Evolutionary conservation across 257 asterid genomes (phyloP).

Genomic region (Euphrasia confusa): DNA sequence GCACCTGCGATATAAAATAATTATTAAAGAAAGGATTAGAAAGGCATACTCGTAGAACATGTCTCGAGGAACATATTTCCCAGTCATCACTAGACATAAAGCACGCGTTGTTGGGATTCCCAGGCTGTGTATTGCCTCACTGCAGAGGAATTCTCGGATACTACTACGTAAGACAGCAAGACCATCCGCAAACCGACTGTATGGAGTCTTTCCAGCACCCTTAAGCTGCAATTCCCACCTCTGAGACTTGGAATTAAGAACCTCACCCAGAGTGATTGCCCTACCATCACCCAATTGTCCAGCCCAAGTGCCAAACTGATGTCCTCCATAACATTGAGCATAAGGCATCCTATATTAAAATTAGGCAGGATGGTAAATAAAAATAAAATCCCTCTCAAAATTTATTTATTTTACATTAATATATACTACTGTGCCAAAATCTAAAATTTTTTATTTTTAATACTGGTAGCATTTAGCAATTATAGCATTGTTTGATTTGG

Average conservation of each 20-base stretch:
- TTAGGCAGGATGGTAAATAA: neutral
- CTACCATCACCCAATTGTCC: constrained; percentile 99
- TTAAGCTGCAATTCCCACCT: constrained; percentile 98
- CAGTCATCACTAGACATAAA: constrained; percentile 86
- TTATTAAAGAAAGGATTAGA: neutral
- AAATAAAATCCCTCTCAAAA: too few species aligned
- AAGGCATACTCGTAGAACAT: constrained; percentile 93
- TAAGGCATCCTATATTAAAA: constrained; percentile 49
- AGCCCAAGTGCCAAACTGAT: constrained; percentile 99
- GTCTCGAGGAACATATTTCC: constrained; percentile 77
- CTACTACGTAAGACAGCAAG: constrained; percentile 97
- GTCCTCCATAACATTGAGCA: constrained; percentile 99
- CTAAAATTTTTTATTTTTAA: too few species aligned
- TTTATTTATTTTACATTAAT: too few species aligned
- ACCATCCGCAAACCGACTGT: constrained; percentile 99
- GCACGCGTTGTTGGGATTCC: constrained; percentile 99
- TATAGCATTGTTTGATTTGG: too few species aligned
- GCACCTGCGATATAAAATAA: neutral
- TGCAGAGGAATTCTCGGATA: constrained; percentile 91
- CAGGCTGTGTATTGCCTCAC: constrained; percentile 94
- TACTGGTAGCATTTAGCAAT: too few species aligned
- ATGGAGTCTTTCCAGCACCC: constrained; percentile 97
- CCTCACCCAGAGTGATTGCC: constrained; percentile 93
- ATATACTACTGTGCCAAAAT: too few species aligned
- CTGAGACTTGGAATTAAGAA: constrained; percentile 58